Evolutionary conservation across 2,329 filamentous ascomycete species (phyloP), one percentile per base, ranked within the genome.

Genomic region (Fusarium bactridioides): DNA sequence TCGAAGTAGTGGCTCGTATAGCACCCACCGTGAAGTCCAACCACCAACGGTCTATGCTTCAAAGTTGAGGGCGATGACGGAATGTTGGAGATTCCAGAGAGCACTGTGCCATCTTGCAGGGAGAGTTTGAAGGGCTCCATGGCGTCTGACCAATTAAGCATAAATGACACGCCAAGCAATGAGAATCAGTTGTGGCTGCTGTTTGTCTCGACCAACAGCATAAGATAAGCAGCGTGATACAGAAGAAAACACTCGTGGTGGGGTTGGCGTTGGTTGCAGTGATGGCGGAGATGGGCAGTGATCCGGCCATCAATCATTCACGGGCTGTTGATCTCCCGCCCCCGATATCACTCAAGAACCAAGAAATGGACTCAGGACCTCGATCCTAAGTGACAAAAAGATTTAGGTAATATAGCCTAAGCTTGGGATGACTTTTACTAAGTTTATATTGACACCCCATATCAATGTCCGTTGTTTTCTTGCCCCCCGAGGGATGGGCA

Each of bases 1-100:
- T 76, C 71, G 60, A 74, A 76, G 43, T 76, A 76, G 18, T 69
- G 45, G 64, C 71, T 70, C 12, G 61, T 73, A 16, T 76, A 76
- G 23, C 56, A 64, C 9, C 73, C 74, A 10, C 74, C 74, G 27
- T 76, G 74, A 31, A 76, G 69, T 40, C 66, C 74, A 35, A 76
- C 69, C 1, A 76, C 41, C 13, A 76, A 50, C 12, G 74, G 74
- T 7, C 69, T 60, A 43, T 63, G 51, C 54, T 62, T 73, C 37
- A 63, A 45, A 3, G 56, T 57, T 16, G 38, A 47, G 7, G 71
- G 10, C 13, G 44, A 45, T 9, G 33, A 54, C 10, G 73, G 73
- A 56, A 76, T 73, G 41, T 60, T 69, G 43, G 18, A 58, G 37
- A 76, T 69, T 12, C 73, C 73, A 9, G 74, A 62, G 25, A 76